These are phyloP conservation scores for Allium fistulosum DNA, from an alignment of 106 monocot species.

Conservation along the genomic window DNA sequence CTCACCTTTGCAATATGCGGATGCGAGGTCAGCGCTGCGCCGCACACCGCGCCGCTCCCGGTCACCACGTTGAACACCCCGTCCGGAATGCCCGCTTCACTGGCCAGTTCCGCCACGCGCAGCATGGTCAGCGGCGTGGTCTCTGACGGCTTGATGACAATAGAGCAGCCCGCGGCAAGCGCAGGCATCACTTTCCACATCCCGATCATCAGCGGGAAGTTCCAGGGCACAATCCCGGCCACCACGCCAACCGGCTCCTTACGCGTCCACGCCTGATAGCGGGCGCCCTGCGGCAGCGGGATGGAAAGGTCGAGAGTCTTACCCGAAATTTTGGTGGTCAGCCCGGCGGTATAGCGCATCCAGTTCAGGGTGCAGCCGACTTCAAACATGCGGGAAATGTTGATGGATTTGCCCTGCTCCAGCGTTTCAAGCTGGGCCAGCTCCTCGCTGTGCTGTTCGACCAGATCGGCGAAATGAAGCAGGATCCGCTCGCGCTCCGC, in stretches of 20 bases:
- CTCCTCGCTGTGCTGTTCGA: too few relatives aligned
- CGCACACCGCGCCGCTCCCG: background rate
- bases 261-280: constrained; percentile 13
- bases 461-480: too few relatives aligned
- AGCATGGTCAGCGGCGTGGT: constrained; percentile 25
- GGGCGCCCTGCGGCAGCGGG: too few relatives aligned
- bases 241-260: constrained; percentile 28
- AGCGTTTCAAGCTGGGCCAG: too few relatives aligned
- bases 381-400: too few relatives aligned
- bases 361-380: too few relatives aligned
- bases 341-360: too few relatives aligned
- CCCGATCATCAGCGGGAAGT: constrained; percentile 18
- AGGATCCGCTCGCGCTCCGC: too few relatives aligned
- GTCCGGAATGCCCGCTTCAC: constrained; percentile 7
- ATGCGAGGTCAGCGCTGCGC: constrained; percentile 4
- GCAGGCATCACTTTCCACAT: constrained; percentile 24
- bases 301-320: too few relatives aligned
- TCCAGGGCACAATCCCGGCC: constrained; percentile 30
- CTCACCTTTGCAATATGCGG: constrained; percentile 1
- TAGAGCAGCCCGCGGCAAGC: constrained; percentile 16
- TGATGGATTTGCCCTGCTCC: too few relatives aligned
- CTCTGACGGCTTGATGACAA: constrained; percentile 27
- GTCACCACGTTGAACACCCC: constrained; percentile 8
- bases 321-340: too few relatives aligned
- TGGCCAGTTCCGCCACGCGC: constrained; percentile 21